Percentiles rank a stretch among this genome's conserved stretches.
These are phyloP conservation scores for Carex parvula DNA, from an alignment of 176 grass and related monocot species.

Conservation along the genomic window DNA sequence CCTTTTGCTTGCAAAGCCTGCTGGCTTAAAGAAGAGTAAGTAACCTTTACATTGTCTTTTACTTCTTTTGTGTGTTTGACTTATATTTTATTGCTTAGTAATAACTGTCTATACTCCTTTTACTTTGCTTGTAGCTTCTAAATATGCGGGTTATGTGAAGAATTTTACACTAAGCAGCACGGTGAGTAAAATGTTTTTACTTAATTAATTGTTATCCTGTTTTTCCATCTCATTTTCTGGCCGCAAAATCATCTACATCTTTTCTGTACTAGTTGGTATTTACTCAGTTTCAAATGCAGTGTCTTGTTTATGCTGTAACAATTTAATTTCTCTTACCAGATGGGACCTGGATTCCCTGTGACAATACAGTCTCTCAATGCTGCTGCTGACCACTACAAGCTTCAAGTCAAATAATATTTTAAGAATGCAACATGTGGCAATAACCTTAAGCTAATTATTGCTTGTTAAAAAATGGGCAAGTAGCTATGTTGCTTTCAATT, in stretches of 20 bases:
- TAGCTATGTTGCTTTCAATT: slow-evolving; percentile 11
- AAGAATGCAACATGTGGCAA: background rate
- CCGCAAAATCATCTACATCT: background rate
- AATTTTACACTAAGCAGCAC: slow-evolving; percentile 92
- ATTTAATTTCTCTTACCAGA: slow-evolving; percentile 50
- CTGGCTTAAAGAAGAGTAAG: slow-evolving; percentile 96
- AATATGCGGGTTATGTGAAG: slow-evolving; percentile 96
- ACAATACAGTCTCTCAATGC: slow-evolving; percentile 77
- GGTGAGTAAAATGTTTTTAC: slow-evolving; percentile 43
- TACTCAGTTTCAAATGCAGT: background rate
- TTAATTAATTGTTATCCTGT: slow-evolving; percentile 6
- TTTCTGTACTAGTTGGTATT: background rate
- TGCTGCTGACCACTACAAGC: slow-evolving; percentile 77
- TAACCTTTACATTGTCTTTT: slow-evolving; percentile 6
- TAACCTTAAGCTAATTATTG: slow-evolving; percentile 9
- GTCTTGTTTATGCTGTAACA: background rate
- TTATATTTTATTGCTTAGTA: slow-evolving; percentile 21
- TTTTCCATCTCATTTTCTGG: background rate
- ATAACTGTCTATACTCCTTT: slow-evolving; percentile 12
- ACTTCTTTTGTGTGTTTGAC: slow-evolving; percentile 15
- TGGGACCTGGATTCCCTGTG: slow-evolving; percentile 89
- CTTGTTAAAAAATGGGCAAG: background rate
- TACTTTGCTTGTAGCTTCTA: slow-evolving; percentile 71
- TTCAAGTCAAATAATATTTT: slow-evolving; percentile 48
- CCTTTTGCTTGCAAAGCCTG: slow-evolving; percentile 90